These are phyloP conservation scores for Elaeis guineensis DNA, from an alignment of 176 grass and related monocot species.

Conservation along the genomic window DNA sequence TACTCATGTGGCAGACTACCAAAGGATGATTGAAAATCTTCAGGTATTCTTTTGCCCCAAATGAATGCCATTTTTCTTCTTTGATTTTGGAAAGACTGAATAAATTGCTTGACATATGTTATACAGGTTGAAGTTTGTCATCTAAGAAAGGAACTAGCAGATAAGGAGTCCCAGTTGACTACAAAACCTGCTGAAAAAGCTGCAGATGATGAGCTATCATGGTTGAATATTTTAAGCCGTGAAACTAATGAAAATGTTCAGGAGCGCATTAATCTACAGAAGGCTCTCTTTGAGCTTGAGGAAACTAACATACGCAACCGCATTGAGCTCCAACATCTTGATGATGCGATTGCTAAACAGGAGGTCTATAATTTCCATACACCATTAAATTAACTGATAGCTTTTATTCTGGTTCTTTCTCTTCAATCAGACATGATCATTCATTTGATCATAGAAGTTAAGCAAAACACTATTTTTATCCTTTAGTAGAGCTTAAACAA, in stretches of 20 bases:
- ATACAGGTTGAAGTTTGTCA: constrained; percentile 76
- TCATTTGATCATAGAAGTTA: no score
- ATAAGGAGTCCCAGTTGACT: constrained; percentile 86
- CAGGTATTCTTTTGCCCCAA: constrained; percentile 45
- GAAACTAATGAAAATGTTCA: constrained; percentile 97
- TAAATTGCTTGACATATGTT: constrained; percentile 2
- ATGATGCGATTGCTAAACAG: constrained; percentile 70
- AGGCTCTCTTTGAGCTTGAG: constrained; percentile 94
- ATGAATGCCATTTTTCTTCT: no score
- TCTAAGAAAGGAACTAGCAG: constrained; percentile 81
- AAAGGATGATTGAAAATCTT: constrained; percentile 84
- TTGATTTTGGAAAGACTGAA: no score
- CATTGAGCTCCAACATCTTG: constrained; percentile 86
- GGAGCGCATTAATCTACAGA: constrained; percentile 97
- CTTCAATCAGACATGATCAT: no score
- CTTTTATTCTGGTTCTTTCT: no score
- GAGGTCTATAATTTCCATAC: constrained; percentile 34
- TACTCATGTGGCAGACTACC: constrained; percentile 93
- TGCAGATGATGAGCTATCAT: constrained; percentile 76
- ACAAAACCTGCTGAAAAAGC: constrained; percentile 72
- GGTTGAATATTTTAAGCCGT: constrained; percentile 87
- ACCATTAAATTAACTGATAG: constrained; percentile 3
- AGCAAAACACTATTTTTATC: no score
- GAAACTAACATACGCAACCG: constrained; percentile 92
- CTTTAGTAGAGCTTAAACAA: no score